Conservation (phyloP, 2,329 filamentous ascomycete genomes). For the Pseudopyrenochaeta lycopersici region DNA sequence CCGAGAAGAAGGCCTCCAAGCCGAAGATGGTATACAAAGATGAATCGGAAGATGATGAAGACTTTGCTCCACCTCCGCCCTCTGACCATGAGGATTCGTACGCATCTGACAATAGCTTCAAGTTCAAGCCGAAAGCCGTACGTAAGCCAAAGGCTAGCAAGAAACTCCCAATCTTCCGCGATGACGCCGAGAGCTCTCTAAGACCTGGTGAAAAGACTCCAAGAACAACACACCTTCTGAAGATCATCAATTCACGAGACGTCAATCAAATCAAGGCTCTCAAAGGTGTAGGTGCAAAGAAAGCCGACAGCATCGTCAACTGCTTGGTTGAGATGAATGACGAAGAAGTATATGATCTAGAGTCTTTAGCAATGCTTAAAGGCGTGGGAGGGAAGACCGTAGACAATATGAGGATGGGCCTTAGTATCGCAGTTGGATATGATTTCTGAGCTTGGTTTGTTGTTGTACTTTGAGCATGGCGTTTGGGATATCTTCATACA, state of each 20-base stretch:
- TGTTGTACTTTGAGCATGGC: conserved; percentile 28
- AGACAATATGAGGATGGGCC: conserved; percentile 59
- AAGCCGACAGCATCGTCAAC: conserved; percentile 65
- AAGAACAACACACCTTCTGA: conserved; percentile 69
- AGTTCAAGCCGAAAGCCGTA: conserved; percentile 46
- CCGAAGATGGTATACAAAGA: conserved; percentile 22
- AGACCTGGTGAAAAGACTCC: conserved; percentile 55
- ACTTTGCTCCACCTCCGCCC: conserved; percentile 49
- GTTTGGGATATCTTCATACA: conserved; percentile 15
- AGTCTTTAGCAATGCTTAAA: conserved; percentile 56
- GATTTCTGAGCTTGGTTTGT: conserved; percentile 31
- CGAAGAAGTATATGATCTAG: conserved; percentile 52
- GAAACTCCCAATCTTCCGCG: conserved; percentile 51
- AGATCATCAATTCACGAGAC: conserved; percentile 78
- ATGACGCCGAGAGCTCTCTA: conserved; percentile 25
- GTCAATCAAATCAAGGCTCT: conserved; percentile 70
- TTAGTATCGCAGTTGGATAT: conserved; percentile 29
- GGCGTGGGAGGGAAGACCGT: conserved; percentile 61
- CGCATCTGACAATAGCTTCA: conserved; percentile 49
- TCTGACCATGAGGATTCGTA: conserved; percentile 51
- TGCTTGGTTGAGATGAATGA: conserved; percentile 58
- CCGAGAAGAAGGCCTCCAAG: conserved; percentile 32
- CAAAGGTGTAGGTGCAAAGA: conserved; percentile 76
- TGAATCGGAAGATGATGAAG: conserved; percentile 51
- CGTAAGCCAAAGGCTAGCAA: conserved; percentile 42